Evolutionary conservation across 2,329 filamentous ascomycete genomes (phyloP).

Genomic region (Trematosphaeria pertusa): DNA sequence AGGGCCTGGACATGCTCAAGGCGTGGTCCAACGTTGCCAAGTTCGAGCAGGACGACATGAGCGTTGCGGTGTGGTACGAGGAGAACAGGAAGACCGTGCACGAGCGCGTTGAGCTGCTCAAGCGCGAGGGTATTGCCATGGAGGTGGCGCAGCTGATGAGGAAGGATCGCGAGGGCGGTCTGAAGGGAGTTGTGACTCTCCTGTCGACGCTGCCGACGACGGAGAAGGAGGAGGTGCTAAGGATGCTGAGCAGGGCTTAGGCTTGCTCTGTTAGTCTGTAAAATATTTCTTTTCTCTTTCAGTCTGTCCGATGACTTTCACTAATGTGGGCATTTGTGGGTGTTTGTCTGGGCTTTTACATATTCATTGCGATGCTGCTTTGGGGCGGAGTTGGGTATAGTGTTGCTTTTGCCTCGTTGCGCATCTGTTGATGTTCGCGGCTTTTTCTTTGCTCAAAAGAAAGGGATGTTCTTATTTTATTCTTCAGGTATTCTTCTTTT

Average conservation of each 20-base stretch:
- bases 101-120: slow-evolving; percentile 83
- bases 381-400: slow-evolving; percentile 4
- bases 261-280: slow-evolving; percentile 6
- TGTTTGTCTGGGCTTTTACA: slow-evolving; percentile 1
- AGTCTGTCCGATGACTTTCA: neutral
- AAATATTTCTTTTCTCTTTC: slow-evolving; percentile 4
- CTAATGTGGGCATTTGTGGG: neutral
- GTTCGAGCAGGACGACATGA: slow-evolving; percentile 80
- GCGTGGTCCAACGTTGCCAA: slow-evolving; percentile 82
- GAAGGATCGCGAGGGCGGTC: slow-evolving; percentile 70
- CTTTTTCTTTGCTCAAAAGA: neutral
- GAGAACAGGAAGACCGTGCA: slow-evolving; percentile 85
- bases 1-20: slow-evolving; percentile 76
- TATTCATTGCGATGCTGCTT: neutral
- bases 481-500: no score
- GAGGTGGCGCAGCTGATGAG: slow-evolving; percentile 74
- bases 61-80: slow-evolving; percentile 95
- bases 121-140: slow-evolving; percentile 73
- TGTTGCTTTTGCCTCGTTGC: slow-evolving; percentile 5
- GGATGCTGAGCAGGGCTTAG: slow-evolving; percentile 56
- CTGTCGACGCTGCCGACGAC: slow-evolving; percentile 84
- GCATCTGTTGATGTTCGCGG: slow-evolving; percentile 1
- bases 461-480: no score
- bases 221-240: slow-evolving; percentile 85
- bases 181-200: slow-evolving; percentile 87